Conservation (phyloP, 2,329 filamentous ascomycete genomes). For the Sphaerulina vaccinii region DNA sequence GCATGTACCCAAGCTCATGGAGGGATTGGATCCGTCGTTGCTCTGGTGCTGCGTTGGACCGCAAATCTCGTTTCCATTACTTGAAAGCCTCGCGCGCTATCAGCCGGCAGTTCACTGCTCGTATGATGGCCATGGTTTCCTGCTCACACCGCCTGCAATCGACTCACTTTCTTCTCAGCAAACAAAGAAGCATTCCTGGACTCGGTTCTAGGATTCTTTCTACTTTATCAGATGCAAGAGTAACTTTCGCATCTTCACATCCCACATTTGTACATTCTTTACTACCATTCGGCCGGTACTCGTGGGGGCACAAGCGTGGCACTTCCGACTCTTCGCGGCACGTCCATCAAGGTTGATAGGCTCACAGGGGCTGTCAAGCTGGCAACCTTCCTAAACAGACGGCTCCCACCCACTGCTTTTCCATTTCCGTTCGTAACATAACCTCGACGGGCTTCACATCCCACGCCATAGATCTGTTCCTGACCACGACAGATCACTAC, state of each 20-base stretch:
- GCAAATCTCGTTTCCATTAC: conserved; percentile 16
- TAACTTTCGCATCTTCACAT: conserved; percentile 10
- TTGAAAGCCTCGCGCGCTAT: conserved; percentile 14
- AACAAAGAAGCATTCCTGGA: neutral
- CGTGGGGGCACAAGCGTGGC: conserved; percentile 11
- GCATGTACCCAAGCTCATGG: conserved; percentile 2
- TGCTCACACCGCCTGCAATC: conserved; percentile 3
- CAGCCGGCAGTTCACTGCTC: conserved; percentile 3
- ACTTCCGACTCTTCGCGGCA: conserved; percentile 3
- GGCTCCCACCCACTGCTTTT: conserved; percentile 14
- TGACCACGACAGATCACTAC: conserved; percentile 2
- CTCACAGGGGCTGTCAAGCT: conserved; percentile 11
- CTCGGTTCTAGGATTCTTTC: neutral
- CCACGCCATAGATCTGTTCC: conserved; percentile 8
- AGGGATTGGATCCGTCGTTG: neutral
- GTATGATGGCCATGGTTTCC: neutral
- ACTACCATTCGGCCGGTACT: conserved; percentile 4
- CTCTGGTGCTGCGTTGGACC: neutral
- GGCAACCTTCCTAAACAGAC: conserved; percentile 12
- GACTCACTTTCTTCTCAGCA: neutral
- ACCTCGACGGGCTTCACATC: conserved; percentile 11
- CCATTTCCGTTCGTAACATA: conserved; percentile 11
- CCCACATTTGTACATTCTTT: conserved; percentile 4
- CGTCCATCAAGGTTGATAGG: conserved; percentile 24
- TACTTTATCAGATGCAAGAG: conserved; percentile 1